Conservation (phyloP, 2,329 filamentous ascomycete genomes). For the Diaporthe longicolla region DNA sequence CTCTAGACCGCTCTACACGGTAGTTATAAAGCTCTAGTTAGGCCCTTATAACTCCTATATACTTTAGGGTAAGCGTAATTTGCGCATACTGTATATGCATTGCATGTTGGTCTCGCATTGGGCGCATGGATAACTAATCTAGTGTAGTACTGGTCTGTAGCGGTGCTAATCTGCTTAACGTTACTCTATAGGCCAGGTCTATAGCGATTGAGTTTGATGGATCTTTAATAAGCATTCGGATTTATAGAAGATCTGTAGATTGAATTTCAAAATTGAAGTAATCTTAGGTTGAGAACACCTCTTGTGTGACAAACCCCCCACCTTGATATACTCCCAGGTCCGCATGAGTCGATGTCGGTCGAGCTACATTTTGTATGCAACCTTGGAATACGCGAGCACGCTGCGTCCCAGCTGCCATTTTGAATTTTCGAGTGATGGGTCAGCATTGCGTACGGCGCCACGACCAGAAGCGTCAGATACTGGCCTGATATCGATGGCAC, state of each 20-base stretch:
- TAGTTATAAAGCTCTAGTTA: neutral
- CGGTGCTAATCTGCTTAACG: too few species aligned
- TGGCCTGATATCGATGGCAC: neutral
- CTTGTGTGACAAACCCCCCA: neutral
- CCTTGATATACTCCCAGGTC: neutral
- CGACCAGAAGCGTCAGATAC: neutral
- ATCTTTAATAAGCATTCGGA: slow-evolving; percentile 10
- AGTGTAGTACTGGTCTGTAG: neutral
- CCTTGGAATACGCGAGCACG: neutral
- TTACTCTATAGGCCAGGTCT: neutral
- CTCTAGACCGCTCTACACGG: too few species aligned
- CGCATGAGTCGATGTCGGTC: neutral
- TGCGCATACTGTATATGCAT: neutral
- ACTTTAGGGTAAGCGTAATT: neutral
- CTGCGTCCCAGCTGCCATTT: neutral
- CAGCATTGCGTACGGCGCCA: neutral
- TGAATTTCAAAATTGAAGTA: neutral
- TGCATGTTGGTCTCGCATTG: neutral
- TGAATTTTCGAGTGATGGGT: neutral
- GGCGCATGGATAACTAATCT: neutral
- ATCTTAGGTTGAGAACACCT: neutral
- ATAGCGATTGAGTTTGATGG: neutral
- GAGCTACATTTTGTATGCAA: neutral
- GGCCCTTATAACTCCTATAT: neutral
- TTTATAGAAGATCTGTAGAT: neutral